Evolutionary conservation across 495 filamentous ascomycete genomes (phyloP).

Genomic region (Penicillium parvum): DNA sequence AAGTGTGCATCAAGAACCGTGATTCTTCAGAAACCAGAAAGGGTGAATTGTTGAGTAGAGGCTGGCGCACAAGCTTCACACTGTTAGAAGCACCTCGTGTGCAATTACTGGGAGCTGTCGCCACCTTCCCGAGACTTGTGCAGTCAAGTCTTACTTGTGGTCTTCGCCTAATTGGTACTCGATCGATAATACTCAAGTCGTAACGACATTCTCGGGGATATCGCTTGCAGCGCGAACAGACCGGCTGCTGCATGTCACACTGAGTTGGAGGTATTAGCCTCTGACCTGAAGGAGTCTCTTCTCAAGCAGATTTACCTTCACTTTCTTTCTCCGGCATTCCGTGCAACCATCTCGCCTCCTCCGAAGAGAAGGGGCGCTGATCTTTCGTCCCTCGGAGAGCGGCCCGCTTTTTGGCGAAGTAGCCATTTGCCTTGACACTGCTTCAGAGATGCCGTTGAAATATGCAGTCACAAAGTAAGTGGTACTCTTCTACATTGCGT

Average conservation of each 20-base stretch:
- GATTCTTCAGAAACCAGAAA: constrained; percentile 20
- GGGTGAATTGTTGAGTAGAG: constrained; percentile 15
- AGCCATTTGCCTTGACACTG: neutral
- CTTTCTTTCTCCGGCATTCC: constrained; percentile 33
- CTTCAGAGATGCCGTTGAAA: neutral
- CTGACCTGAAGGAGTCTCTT: neutral
- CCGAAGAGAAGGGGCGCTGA: neutral
- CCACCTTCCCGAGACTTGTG: neutral
- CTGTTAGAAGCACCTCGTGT: neutral
- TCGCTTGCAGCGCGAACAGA: constrained; percentile 27
- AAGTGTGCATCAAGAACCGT: constrained; percentile 26
- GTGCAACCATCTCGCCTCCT: constrained; percentile 32
- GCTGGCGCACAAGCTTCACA: constrained; percentile 10
- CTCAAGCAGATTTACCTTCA: constrained; percentile 19
- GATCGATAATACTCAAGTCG: constrained; percentile 18
- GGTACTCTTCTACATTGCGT: neutral
- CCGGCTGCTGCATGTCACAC: constrained; percentile 28
- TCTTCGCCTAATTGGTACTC: neutral
- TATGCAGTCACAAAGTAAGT: neutral
- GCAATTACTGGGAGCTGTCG: neutral
- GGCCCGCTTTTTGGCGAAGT: neutral
- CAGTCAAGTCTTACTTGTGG: neutral
- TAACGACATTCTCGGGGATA: constrained; percentile 28
- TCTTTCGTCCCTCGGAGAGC: neutral
- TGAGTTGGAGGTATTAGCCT: constrained; percentile 2